phyloP scores from a whole-genome alignment of 441 rosid species.

The Dalechampia spathulata region DNA sequence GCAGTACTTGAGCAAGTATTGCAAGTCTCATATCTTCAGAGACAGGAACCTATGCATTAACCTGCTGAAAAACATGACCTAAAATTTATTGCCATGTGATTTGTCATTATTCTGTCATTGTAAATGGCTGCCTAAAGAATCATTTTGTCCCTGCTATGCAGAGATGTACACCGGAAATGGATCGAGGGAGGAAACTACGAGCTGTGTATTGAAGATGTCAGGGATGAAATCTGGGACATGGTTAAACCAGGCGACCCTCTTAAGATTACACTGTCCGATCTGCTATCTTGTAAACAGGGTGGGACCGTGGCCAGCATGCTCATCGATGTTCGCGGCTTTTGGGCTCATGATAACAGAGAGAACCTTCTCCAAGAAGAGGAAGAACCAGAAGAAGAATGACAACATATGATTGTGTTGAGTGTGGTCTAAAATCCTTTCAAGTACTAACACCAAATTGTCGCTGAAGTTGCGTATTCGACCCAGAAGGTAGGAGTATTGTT shows the following conservation, averaged over 20 bases:
- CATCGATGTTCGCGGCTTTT: conserved; percentile 92
- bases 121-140: background rate
- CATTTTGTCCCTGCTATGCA: conserved; percentile 21
- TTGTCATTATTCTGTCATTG: too few relatives aligned
- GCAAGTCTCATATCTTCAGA: conserved; percentile 66
- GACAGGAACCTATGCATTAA: conserved; percentile 24
- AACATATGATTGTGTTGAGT: too few relatives aligned
- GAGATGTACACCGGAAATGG: conserved; percentile 99
- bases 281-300: conserved; percentile 88
- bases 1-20: conserved; percentile 49
- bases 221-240: conserved; percentile 99
- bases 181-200: conserved; percentile 98
- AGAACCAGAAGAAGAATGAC: conserved; percentile 88
- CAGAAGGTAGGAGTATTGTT: too few relatives aligned
- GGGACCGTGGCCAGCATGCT: conserved; percentile 98
- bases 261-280: conserved; percentile 59
- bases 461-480: background rate
- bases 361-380: conserved; percentile 98
- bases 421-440: conserved; percentile 1
- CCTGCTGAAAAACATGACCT: too few relatives aligned
- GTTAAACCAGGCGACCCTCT: conserved; percentile 88
- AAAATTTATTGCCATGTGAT: too few relatives aligned
- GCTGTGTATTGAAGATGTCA: conserved; percentile 87
- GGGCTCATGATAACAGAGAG: conserved; percentile 99
- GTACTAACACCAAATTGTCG: conserved; percentile 21